Evolutionary conservation across 1,139 yeast genomes (phyloP), one percentile per base, ranked within the genome.

Genomic region (Pichia sp.): DNA sequence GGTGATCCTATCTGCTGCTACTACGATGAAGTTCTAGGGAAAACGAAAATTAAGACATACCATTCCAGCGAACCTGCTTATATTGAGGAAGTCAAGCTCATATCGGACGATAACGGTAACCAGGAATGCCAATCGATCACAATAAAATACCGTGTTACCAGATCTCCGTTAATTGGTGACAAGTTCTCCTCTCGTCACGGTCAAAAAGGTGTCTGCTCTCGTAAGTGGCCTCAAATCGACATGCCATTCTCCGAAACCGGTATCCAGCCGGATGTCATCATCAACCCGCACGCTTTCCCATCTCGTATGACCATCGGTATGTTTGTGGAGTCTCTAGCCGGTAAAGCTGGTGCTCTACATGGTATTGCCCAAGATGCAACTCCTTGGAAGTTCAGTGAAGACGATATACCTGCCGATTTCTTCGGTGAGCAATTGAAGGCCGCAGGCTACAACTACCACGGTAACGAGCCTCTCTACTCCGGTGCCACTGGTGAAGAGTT

Each of bases 271-370:
- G 99, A 93, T 74, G 89, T 93, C 63, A 93, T 93, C 67, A 93
- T 93, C 67, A 93, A 93, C 70, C 99, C 99, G 4, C 99, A 93
- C 71, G 99, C 98, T 62, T 93, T 93, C 92, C 99, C 99, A 63
- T 92, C 98, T 54, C 95, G 99, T 79, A 93, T 93, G 99, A 93
- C 99, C 26, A 93, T 93, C 72, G 99, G 99, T 76, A 93, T 93
- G 99, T 93, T 93, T 75, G 98, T 93, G 51, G 99, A 93, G 74
- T 87, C 96, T 55, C 75, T 93, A 59, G 99, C 99, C 15, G 99
- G 99, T 67, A 93, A 93, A 72, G 95, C 99, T 5, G 99, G 99
- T 71, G 97, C 97, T 10, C 75, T 95, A 68, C 99, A 93, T 65
- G 99, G 99, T 67, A 85, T 90, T 68, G 95, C 98, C 2, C 98